Evolutionary conservation across 1,284 basidiomycete species (phyloP).

Genomic region (Cryptococcus amylolentus): DNA sequence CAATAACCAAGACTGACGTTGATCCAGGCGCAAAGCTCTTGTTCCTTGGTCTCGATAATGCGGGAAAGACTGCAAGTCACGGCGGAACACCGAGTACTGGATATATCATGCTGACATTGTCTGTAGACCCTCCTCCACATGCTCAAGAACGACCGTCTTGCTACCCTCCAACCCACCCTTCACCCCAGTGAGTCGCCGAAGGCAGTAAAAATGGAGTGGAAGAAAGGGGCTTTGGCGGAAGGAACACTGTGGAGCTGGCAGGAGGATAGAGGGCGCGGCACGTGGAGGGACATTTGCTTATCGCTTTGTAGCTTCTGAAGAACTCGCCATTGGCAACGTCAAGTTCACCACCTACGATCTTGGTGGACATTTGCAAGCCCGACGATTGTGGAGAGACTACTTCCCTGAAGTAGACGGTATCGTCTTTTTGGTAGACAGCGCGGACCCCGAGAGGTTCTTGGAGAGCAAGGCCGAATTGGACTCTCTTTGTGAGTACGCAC

Average conservation of each 20-base stretch:
- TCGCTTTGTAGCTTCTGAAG: conserved; percentile 76
- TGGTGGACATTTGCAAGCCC: conserved; percentile 97
- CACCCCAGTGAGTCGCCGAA: conserved; percentile 78
- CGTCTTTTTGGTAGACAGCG: conserved; percentile 95
- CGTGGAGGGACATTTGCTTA: too few relatives aligned
- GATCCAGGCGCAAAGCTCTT: conserved; percentile 80
- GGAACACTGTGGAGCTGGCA: too few relatives aligned
- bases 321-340: conserved; percentile 96
- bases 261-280: too few relatives aligned
- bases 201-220: too few relatives aligned
- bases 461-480: conserved; percentile 98
- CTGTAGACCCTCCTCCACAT: conserved; percentile 94
- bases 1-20: not conserved
- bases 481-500: conserved; percentile 59
- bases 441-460: conserved; percentile 91
- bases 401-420: conserved; percentile 99
- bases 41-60: conserved; percentile 98
- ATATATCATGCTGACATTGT: not conserved
- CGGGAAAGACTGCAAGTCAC: conserved; percentile 88
- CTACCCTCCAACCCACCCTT: conserved; percentile 95
- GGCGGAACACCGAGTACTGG: too few relatives aligned
- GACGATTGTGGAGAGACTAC: conserved; percentile 98
- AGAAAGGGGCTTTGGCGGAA: too few relatives aligned
- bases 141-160: conserved; percentile 99
- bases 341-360: conserved; percentile 99